phyloP scores from a whole-genome alignment of 192 early-diverging fungal genomes.

The Coemansia sp. region DNA sequence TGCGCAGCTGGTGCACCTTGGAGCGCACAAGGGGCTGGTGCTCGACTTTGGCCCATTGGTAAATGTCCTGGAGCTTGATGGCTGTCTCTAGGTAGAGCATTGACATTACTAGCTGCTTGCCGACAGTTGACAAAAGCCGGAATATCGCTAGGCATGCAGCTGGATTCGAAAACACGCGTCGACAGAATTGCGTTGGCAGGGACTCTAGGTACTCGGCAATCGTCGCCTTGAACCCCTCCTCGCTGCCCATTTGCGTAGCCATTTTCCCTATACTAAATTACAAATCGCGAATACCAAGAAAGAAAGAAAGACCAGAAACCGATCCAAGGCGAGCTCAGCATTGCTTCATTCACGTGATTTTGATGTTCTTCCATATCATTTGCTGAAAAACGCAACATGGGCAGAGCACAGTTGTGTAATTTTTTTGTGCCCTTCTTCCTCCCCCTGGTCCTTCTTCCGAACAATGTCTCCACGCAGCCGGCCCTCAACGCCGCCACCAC shows the following conservation, averaged over 20 bases:
- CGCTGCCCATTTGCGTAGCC: constrained; percentile 33
- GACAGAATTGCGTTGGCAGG: constrained; percentile 72
- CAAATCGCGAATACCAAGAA: background rate
- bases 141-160: constrained; percentile 93
- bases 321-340: background rate
- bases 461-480: background rate
- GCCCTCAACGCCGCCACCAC: background rate
- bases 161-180: constrained; percentile 80
- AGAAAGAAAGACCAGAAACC: background rate
- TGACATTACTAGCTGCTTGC: constrained; percentile 87
- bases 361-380: background rate
- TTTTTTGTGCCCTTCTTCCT: background rate
- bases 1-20: constrained; percentile 66
- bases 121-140: constrained; percentile 80
- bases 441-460: background rate
- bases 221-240: constrained; percentile 65
- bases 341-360: background rate
- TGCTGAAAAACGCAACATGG: background rate
- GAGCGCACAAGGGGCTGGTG: constrained; percentile 58
- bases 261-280: background rate
- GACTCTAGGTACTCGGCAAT: constrained; percentile 79
- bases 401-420: background rate
- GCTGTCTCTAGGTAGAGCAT: constrained; percentile 73
- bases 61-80: constrained; percentile 61
- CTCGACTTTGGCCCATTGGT: constrained; percentile 57